Evolutionary conservation across 352 stramenopile genomes (phyloP).

Genomic region (Phytophthora cryptogea): DNA sequence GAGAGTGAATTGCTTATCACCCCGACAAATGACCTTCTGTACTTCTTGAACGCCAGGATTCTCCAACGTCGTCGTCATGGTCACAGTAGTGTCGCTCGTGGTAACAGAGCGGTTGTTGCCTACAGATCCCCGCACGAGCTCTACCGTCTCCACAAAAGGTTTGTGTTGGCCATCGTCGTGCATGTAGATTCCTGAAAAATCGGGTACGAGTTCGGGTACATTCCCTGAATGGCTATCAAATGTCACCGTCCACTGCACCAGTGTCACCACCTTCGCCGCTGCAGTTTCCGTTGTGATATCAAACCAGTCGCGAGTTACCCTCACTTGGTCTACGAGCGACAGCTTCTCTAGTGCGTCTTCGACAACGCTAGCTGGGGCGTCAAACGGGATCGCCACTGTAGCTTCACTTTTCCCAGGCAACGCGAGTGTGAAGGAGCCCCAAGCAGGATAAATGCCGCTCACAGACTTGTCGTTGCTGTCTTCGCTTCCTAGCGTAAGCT

Average conservation of each 20-base stretch:
- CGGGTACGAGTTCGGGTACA: slow-evolving; percentile 46
- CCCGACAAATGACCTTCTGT: slow-evolving; percentile 64
- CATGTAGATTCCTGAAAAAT: slow-evolving; percentile 46
- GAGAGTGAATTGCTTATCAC: slow-evolving; percentile 50
- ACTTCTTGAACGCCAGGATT: slow-evolving; percentile 74
- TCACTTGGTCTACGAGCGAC: slow-evolving; percentile 76
- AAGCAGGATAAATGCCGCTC: slow-evolving; percentile 84
- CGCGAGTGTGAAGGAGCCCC: slow-evolving; percentile 81
- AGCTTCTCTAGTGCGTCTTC: slow-evolving; percentile 81
- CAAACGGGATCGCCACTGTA: slow-evolving; percentile 67
- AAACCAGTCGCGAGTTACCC: slow-evolving; percentile 77
- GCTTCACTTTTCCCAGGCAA: slow-evolving; percentile 48
- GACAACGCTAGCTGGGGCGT: slow-evolving; percentile 55
- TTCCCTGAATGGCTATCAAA: slow-evolving; percentile 63
- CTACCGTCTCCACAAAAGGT: slow-evolving; percentile 54
- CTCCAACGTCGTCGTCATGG: slow-evolving; percentile 52
- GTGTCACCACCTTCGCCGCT: slow-evolving; percentile 36
- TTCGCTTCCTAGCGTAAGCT: slow-evolving; percentile 47
- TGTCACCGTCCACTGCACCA: slow-evolving; percentile 77
- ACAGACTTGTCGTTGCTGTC: slow-evolving; percentile 60
- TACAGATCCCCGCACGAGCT: slow-evolving; percentile 55
- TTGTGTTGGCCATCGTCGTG: slow-evolving; percentile 53
- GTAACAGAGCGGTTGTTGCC: slow-evolving; percentile 76
- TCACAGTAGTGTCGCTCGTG: slow-evolving; percentile 58
- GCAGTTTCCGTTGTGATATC: slow-evolving; percentile 51